These are phyloP conservation scores for Choanephora cucurbitarum DNA, from an alignment of 371 early-diverging fungal genomes.

Conservation along the genomic window DNA sequence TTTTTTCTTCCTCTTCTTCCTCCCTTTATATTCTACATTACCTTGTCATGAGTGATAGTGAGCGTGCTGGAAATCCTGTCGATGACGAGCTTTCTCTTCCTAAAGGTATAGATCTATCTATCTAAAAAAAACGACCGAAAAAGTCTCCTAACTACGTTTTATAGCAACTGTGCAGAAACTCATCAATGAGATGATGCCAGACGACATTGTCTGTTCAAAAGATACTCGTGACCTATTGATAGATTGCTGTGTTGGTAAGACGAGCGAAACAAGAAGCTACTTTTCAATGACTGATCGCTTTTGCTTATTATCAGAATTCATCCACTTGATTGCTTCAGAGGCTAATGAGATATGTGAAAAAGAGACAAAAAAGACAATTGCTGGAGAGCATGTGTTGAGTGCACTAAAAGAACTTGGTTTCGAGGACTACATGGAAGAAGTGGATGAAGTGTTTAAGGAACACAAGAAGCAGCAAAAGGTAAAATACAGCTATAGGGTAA, in stretches of 20 bases:
- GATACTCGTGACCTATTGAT: constrained; percentile 94
- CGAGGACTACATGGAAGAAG: constrained; percentile 88
- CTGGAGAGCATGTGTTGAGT: constrained; percentile 93
- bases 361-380: constrained; percentile 97
- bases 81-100: constrained; percentile 90
- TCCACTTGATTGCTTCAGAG: constrained; percentile 90
- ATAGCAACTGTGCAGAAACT: constrained; percentile 97
- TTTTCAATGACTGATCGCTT: neutral
- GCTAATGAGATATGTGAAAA: constrained; percentile 98
- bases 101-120: constrained; percentile 56
- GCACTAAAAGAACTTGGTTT: constrained; percentile 94
- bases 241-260: constrained; percentile 90
- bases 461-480: constrained; percentile 88
- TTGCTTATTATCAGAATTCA: constrained; percentile 85
- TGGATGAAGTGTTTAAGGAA: constrained; percentile 88
- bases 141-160: neutral
- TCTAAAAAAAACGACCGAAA: neutral
- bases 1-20: neutral
- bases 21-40: neutral
- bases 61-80: constrained; percentile 55
- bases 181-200: constrained; percentile 93
- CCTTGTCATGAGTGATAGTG: constrained; percentile 81
- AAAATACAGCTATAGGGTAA: neutral
- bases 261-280: neutral
- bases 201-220: constrained; percentile 88